These are phyloP conservation scores for Oemleria cerasiformis DNA, from an alignment of 306 rosid species.

Conservation along the genomic window DNA sequence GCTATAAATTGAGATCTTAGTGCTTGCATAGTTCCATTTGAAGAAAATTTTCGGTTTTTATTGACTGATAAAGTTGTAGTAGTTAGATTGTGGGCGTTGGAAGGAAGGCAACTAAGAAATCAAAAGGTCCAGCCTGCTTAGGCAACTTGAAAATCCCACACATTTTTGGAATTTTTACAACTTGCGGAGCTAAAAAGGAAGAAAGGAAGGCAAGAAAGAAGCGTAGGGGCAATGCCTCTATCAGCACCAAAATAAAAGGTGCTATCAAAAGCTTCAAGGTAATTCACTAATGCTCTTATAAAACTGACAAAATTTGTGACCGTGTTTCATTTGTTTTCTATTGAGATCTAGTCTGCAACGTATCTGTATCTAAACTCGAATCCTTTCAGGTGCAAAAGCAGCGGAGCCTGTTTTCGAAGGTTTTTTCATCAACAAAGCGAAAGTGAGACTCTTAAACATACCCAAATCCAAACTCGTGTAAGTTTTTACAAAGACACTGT, in stretches of 20 bases:
- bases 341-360: no score
- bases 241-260: constrained; percentile 14
- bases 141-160: constrained; percentile 52
- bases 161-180: constrained; percentile 33
- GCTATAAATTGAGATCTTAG: no score
- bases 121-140: constrained; percentile 34
- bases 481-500: not conserved
- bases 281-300: not conserved
- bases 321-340: no score
- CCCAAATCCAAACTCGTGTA: not conserved
- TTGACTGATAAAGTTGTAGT: constrained; percentile 1
- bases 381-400: constrained; percentile 21
- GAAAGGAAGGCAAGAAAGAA: constrained; percentile 29
- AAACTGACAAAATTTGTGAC: no score
- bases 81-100: constrained; percentile 29
- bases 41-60: no score
- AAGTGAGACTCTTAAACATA: not conserved
- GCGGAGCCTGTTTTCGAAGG: not conserved
- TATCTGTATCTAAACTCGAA: not conserved
- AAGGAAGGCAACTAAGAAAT: constrained; percentile 29
- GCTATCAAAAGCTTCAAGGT: constrained; percentile 29
- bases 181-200: constrained; percentile 15
- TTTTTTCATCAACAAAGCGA: constrained; percentile 10
- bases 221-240: not conserved
- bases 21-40: no score